Conservation (phyloP, 2,329 filamentous ascomycete species). For the Nemania abortiva region DNA sequence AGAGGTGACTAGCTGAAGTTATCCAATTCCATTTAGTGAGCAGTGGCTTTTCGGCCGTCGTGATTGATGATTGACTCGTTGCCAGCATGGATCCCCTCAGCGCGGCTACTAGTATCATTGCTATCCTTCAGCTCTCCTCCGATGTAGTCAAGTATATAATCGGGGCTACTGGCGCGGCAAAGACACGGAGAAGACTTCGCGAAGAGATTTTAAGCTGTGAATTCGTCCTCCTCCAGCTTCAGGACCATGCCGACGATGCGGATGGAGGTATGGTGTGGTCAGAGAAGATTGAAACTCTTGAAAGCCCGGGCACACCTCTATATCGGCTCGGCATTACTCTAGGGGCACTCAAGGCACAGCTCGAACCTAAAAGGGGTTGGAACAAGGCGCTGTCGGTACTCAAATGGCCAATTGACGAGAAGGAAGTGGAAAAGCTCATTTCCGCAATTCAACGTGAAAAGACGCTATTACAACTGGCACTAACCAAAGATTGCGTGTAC, state of each 20-base stretch:
- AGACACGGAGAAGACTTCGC: slow-evolving; percentile 38
- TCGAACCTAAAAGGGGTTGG: slow-evolving; percentile 33
- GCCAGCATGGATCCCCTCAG: slow-evolving; percentile 34
- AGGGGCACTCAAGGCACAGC: slow-evolving; percentile 30
- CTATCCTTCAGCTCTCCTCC: slow-evolving; percentile 40
- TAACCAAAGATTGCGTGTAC: slow-evolving; percentile 17
- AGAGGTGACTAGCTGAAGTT: neutral
- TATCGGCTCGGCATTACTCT: slow-evolving; percentile 31
- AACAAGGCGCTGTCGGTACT: slow-evolving; percentile 20
- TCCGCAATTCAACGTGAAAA: slow-evolving; percentile 36
- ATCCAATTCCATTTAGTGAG: neutral
- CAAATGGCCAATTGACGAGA: slow-evolving; percentile 43
- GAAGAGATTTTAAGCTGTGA: slow-evolving; percentile 41
- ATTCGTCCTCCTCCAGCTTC: slow-evolving; percentile 38
- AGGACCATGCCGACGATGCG: slow-evolving; percentile 40
- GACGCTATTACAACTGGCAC: slow-evolving; percentile 14
- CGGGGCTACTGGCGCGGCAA: slow-evolving; percentile 32
- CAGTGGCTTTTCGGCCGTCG: neutral
- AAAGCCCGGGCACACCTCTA: slow-evolving; percentile 40
- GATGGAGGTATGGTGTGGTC: slow-evolving; percentile 40
- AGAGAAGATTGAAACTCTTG: slow-evolving; percentile 40
- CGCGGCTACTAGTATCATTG: slow-evolving; percentile 41
- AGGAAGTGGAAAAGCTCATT: slow-evolving; percentile 42
- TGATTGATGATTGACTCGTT: neutral
- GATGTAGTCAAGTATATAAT: slow-evolving; percentile 42